Conservation (phyloP, 768 basidiomycete genomes). For the Coprinopsis strossmayeri region DNA sequence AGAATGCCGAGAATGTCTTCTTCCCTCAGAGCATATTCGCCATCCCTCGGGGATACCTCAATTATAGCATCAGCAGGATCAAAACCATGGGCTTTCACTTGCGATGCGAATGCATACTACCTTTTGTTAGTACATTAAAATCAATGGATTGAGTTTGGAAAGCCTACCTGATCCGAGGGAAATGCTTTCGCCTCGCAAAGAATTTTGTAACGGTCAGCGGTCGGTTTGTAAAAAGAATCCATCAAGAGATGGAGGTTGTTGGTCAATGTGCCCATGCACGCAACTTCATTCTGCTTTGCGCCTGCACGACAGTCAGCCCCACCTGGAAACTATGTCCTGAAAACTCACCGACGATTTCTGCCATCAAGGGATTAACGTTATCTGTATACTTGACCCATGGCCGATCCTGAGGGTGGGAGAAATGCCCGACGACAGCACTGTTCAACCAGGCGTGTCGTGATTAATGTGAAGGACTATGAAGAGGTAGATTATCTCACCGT, state of each 20-base stretch:
- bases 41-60: conserved; percentile 71
- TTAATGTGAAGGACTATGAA: conserved; percentile 11
- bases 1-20: conserved; percentile 82
- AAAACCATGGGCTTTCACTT: conserved; percentile 73
- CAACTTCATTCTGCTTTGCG: conserved; percentile 84
- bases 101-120: conserved; percentile 99
- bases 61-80: conserved; percentile 69
- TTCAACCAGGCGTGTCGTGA: conserved; percentile 13
- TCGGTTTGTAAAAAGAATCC: conserved; percentile 90
- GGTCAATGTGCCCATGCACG: conserved; percentile 93
- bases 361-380: conserved; percentile 64
- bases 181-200: conserved; percentile 92
- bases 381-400: conserved; percentile 81
- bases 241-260: conserved; percentile 95
- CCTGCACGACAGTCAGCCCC: too few relatives aligned
- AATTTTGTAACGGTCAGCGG: conserved; percentile 80
- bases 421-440: conserved; percentile 87
- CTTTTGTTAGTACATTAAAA: too few relatives aligned
- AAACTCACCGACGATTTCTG: conserved; percentile 75
- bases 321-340: too few relatives aligned
- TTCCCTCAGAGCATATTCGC: conserved; percentile 81
- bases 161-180: conserved; percentile 87
- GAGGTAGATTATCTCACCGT: conserved; percentile 32
- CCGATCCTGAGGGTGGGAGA: conserved; percentile 76
- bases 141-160: conserved; percentile 10